A percentile compares a stretch with the other conserved stretches of the same genome.
phyloP scores from a whole-genome alignment of 2,329 filamentous ascomycete genomes.

The Eurotiales sp. region DNA sequence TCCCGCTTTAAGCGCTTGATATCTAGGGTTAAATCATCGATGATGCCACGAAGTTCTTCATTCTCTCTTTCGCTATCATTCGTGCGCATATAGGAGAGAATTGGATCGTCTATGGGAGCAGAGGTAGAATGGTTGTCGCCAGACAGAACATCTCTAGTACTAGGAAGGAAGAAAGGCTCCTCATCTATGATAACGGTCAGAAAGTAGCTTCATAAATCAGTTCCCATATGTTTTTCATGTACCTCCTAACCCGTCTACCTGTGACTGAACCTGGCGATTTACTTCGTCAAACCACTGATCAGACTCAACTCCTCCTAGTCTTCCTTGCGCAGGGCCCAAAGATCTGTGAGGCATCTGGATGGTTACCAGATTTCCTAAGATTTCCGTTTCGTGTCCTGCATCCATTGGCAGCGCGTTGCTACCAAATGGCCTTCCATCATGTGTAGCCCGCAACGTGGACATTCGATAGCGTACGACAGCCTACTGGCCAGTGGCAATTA shows the following conservation, averaged over 20 bases:
- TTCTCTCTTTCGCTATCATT: conserved; percentile 55
- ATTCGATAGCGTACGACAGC: background rate
- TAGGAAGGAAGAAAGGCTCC: conserved; percentile 32
- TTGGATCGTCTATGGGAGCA: conserved; percentile 29
- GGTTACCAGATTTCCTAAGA: background rate
- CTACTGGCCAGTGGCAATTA: too few relatives aligned
- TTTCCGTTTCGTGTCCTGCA: background rate
- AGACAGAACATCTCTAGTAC: conserved; percentile 8
- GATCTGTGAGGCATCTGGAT: background rate
- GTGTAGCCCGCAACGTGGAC: background rate
- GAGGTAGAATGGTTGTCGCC: conserved; percentile 19
- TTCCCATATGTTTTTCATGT: conserved; percentile 11
- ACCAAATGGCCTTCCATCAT: background rate
- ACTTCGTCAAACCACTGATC: conserved; percentile 51
- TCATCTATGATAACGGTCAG: conserved; percentile 28
- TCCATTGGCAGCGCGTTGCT: background rate
- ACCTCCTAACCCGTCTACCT: conserved; percentile 16
- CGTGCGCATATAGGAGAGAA: conserved; percentile 13
- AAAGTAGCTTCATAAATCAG: too few relatives aligned
- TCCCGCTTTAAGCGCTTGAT: conserved; percentile 75
- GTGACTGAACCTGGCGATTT: conserved; percentile 45
- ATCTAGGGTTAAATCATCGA: conserved; percentile 80
- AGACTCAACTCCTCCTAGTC: conserved; percentile 15
- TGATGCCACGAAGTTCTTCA: conserved; percentile 76
- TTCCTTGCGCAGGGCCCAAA: background rate